phyloP scores from a whole-genome alignment of 352 stramenopile species.

The Globisporangium uncinulatum region DNA sequence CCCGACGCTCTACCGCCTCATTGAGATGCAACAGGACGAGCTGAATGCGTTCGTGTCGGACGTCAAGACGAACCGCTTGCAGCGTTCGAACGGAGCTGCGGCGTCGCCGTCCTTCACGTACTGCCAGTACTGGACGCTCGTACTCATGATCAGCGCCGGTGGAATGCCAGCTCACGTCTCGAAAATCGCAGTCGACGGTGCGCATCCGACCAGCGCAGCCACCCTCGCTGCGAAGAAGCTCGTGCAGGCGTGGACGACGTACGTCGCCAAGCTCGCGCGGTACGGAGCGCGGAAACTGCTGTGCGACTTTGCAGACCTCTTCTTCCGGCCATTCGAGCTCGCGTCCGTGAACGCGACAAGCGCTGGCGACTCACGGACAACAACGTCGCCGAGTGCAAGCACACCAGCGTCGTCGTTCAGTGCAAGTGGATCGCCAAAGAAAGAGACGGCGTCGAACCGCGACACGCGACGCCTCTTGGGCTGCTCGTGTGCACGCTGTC shows the following conservation, averaged over 20 bases:
- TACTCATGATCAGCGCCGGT: conserved; percentile 40
- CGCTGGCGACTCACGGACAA: neutral
- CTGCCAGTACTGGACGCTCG: conserved; percentile 70
- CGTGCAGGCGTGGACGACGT: conserved; percentile 51
- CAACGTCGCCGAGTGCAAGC: neutral
- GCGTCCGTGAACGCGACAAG: neutral
- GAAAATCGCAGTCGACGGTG: conserved; percentile 43
- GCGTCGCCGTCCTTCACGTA: conserved; percentile 41
- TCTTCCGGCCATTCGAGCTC: conserved; percentile 46
- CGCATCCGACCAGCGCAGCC: conserved; percentile 15
- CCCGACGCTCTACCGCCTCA: conserved; percentile 45
- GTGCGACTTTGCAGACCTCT: conserved; percentile 54
- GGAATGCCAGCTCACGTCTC: conserved; percentile 54
- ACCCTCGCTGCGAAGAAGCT: conserved; percentile 32
- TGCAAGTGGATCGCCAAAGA: conserved; percentile 8
- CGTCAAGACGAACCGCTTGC: conserved; percentile 63
- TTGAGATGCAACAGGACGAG: conserved; percentile 48
- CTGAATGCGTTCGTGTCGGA: conserved; percentile 51
- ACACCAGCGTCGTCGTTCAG: conserved; percentile 7
- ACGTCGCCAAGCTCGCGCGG: conserved; percentile 42
- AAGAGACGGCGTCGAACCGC: conserved; percentile 9
- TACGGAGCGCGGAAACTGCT: conserved; percentile 51
- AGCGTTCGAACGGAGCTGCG: conserved; percentile 21
- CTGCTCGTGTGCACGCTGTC: conserved; percentile 63
- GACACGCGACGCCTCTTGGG: conserved; percentile 50